Base-by-base conservation (phyloP, 2,329 filamentous ascomycete species). In the Lasiodiplodia sp. region DNA sequence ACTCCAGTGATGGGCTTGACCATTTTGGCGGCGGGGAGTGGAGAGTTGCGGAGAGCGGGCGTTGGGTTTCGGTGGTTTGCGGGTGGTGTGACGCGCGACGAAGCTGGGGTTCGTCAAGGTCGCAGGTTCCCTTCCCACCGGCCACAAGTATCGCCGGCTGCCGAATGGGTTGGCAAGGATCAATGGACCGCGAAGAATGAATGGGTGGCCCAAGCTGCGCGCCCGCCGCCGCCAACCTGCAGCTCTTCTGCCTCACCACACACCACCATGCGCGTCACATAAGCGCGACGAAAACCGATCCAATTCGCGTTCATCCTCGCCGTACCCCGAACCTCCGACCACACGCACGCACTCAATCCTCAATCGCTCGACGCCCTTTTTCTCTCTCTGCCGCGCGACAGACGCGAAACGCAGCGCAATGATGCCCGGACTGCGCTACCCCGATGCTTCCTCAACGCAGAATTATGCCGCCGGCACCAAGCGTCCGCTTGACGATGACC, bases 1-100 rank as follows among this genome's bases (percentile, higher is more conserved):
- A 85, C 83, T 74, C 83, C 83, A 71, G 83, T 84, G 73, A 85
- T 85, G 71, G 83, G 83, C 79, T 84, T 84, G 70, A 79, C 79
- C 81, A 83, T 83, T 74, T 72, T 72, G 73, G 69, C 69, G 55
- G 73, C 55, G 70, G 53, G 58, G 69, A 71, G 72, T 70, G 67
- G 71, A 57, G 68, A 69, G 67, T n/a, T 23, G 55, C 38, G 28
- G 68, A 53, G 47, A 34, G 62, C 57, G 63, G 40, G 44, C 38
- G 68, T 53, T 37, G 64, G 34, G 14, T 49, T 44, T 49, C 37
- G 66, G 56, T 25, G 31, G n/a, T 49, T 47, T 10, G 34, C 16
- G 49, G 57, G 49, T 68, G 66, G 53, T 53, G 56, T 68, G 66
- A 63, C 49, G 66, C 37, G 66, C 40, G 44, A 53, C 25, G 25